Evolutionary conservation across 257 asterid genomes (phyloP).

Genomic region (Nicotiana undulata): DNA sequence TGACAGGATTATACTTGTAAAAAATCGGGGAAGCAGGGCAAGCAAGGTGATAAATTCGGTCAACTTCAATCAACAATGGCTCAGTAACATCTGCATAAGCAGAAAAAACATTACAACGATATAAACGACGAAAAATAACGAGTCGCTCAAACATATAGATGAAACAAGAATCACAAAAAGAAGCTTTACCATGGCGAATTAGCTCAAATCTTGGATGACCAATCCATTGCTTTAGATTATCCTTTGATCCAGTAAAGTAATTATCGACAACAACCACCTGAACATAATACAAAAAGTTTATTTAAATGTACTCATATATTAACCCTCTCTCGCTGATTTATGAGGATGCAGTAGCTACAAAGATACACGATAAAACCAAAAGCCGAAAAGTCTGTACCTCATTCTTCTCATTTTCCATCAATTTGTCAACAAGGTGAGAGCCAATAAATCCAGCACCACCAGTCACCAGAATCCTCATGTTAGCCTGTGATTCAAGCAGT

Average conservation of each 20-base stretch:
- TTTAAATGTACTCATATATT: background rate
- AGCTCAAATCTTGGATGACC: slow-evolving; percentile 56
- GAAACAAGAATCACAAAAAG: background rate
- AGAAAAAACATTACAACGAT: background rate
- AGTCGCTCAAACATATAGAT: too few species aligned
- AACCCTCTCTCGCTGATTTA: background rate
- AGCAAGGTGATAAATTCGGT: slow-evolving; percentile 92
- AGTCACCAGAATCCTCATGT: slow-evolving; percentile 51
- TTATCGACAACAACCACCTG: slow-evolving; percentile 49
- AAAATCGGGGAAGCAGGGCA: slow-evolving; percentile 97
- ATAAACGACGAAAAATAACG: background rate
- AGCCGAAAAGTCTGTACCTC: slow-evolving; percentile 21
- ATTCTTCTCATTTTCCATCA: slow-evolving; percentile 48
- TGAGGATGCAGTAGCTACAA: background rate
- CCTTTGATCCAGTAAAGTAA: slow-evolving; percentile 45
- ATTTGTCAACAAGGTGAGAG: slow-evolving; percentile 44
- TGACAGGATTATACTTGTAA: slow-evolving; percentile 93
- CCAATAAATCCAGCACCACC: slow-evolving; percentile 57
- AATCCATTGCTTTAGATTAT: slow-evolving; percentile 41
- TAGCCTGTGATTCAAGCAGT: slow-evolving; percentile 21
- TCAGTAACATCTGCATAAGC: slow-evolving; percentile 71
- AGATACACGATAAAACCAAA: background rate
- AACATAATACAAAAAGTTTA: background rate
- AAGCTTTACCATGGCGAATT: slow-evolving; percentile 38
- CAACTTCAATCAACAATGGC: slow-evolving; percentile 77